Conservation (phyloP, 495 filamentous ascomycete genomes). For the Collariella sp. region DNA sequence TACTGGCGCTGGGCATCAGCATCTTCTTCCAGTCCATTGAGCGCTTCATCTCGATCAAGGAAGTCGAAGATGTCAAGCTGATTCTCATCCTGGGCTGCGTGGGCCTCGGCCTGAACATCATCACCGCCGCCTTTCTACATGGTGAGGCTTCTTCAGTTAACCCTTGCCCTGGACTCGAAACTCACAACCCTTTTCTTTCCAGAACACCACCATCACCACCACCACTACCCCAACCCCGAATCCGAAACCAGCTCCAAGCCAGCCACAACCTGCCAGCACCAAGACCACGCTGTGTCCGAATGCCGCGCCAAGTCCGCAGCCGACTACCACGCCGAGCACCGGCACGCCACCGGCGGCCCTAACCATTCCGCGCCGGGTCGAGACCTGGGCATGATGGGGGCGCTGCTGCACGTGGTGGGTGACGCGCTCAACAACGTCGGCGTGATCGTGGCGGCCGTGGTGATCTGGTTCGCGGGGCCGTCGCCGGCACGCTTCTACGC, state of each 20-base stretch:
- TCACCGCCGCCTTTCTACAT: conserved; percentile 76
- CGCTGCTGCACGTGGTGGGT: conserved; percentile 82
- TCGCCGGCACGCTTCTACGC: conserved; percentile 53
- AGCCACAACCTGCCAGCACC: background rate
- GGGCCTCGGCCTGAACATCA: conserved; percentile 72
- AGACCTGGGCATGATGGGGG: conserved; percentile 90
- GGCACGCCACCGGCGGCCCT: conserved; percentile 20
- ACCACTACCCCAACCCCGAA: conserved; percentile 19
- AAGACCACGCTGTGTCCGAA: background rate
- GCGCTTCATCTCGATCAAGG: conserved; percentile 54
- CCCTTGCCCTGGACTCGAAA: background rate
- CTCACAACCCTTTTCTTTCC: background rate
- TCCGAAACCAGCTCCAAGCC: background rate
- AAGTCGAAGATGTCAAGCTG: conserved; percentile 60
- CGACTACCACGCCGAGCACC: conserved; percentile 56
- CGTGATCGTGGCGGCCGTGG: conserved; percentile 74
- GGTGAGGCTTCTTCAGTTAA: conserved; percentile 35
- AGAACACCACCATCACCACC: conserved; percentile 30
- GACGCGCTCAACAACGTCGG: conserved; percentile 91
- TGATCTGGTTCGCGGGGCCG: conserved; percentile 71
- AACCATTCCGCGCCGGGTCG: conserved; percentile 23
- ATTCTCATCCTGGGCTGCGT: conserved; percentile 76
- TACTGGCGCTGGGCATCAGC: conserved; percentile 80
- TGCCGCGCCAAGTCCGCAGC: conserved; percentile 41
- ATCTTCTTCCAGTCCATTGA: conserved; percentile 91